Conservation (phyloP, 2,329 filamentous ascomycete species). For the Alternaria metachromatica region DNA sequence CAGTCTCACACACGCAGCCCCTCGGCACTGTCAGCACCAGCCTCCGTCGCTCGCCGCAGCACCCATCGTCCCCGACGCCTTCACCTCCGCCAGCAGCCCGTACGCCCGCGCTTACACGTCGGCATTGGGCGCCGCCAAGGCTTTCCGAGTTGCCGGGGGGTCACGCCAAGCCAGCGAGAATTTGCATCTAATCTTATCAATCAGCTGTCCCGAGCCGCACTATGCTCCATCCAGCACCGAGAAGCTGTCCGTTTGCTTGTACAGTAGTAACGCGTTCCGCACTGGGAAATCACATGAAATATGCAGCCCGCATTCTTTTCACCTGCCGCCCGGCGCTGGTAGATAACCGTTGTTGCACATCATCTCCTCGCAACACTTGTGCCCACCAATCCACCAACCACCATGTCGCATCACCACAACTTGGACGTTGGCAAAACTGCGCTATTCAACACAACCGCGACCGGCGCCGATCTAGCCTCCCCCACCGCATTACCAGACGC, state of each 20-base stretch:
- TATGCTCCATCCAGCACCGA: background rate
- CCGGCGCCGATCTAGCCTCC: background rate
- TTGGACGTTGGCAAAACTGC: background rate
- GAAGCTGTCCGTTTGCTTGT: background rate
- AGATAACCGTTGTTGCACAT: background rate
- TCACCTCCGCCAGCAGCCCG: background rate
- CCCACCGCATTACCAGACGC: slow-evolving; percentile 25
- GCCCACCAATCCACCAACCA: background rate
- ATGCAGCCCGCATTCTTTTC: background rate
- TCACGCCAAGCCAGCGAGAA: background rate
- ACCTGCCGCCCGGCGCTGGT: background rate
- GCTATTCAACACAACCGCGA: background rate
- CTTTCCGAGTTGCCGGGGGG: background rate
- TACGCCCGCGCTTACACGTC: background rate
- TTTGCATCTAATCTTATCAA: slow-evolving; percentile 9
- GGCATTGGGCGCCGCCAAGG: background rate
- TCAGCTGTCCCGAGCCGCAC: background rate
- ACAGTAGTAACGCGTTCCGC: background rate
- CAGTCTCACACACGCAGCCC: background rate
- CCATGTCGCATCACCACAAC: background rate
- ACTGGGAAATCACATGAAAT: background rate
- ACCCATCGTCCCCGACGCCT: background rate
- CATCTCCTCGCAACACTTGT: too few species aligned
- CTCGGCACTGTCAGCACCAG: background rate
- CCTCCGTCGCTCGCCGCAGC: background rate